Conservation (phyloP, 208 protist species). For the Novymonas esmeraldas region DNA sequence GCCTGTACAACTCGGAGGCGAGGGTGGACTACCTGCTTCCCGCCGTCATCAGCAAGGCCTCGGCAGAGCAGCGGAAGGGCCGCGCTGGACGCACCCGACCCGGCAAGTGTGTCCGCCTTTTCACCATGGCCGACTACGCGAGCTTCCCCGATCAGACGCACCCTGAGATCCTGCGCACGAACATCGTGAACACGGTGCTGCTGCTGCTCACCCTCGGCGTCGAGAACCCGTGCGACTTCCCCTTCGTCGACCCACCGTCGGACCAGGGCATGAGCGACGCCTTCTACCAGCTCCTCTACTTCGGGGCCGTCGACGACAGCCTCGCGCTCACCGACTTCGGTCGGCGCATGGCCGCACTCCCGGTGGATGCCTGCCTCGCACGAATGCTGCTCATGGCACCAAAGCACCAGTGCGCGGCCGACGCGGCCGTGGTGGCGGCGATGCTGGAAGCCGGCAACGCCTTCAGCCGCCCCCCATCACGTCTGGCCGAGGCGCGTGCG, state of each 20-base stretch:
- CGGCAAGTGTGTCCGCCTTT: conserved; percentile 98
- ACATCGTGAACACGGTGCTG: conserved; percentile 95
- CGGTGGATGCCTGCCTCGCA: conserved; percentile 91
- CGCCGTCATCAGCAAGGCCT: conserved; percentile 98
- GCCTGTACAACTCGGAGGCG: conserved; percentile 95
- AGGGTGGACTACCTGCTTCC: conserved; percentile 98
- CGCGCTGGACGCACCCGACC: conserved; percentile 98
- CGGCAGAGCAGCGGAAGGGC: conserved; percentile 99
- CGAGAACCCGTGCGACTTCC: conserved; percentile 95
- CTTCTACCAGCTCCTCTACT: conserved; percentile 97
- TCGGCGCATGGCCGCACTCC: conserved; percentile 66
- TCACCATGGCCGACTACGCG: conserved; percentile 88
- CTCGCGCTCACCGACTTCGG: conserved; percentile 76
- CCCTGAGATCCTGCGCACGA: conserved; percentile 98
- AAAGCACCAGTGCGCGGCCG: conserved; percentile 73
- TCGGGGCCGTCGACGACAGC: conserved; percentile 98
- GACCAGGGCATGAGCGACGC: conserved; percentile 96
- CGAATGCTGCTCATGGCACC: conserved; percentile 91
- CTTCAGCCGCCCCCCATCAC: conserved; percentile 49
- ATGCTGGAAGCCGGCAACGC: conserved; percentile 86
- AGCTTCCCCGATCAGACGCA: conserved; percentile 79
- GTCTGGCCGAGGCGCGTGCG: conserved; percentile 43
- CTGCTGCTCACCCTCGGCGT: conserved; percentile 97
- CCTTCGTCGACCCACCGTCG: conserved; percentile 98
- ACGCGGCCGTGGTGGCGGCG: conserved; percentile 84